Evolutionary conservation across 1,284 basidiomycete genomes (phyloP), one percentile per base, ranked within the genome.

Genomic region (Kalmanozyma brasiliensis): DNA sequence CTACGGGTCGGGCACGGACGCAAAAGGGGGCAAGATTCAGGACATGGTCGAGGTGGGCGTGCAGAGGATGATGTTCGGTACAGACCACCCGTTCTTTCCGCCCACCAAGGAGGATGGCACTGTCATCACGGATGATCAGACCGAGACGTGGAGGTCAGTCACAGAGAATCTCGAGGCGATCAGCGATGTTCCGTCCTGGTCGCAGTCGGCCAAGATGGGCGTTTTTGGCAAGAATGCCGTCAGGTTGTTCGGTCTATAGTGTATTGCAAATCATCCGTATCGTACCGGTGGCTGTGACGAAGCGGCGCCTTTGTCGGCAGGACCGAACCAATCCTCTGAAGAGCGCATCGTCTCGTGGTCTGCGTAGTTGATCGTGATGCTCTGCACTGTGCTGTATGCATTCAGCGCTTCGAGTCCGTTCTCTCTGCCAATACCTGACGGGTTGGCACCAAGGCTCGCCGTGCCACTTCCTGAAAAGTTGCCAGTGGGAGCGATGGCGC

Each of bases 11-110:
- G 29, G 46, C 34, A 8, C 38, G 24, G 10, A 37, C 36, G 26
- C 34, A 42, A 0, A 16, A 16, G 3, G 32, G 35, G 30, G 19
- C 13, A 13, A 22, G 14, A 19, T 17, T 26, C 16, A 14, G 9
- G 60, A 51, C 29, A 17, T 13, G 26, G 22, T 48, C 9, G 44
- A 38, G 13, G 11, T n/a, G 14, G 86, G 85, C 2, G 88, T 87
- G 59, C 83, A 84, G 52, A 84, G 87, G 68, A 87, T 93, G 85
- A 76, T 93, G 43, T 93, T 91, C 75, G 91, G 92, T 8, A 93
- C 92, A 17, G 92, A 93, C 75, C 90, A 93, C 80, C 92, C 92
- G 1, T 93, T 93, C 85, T 93, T 93, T 84, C 91, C 91, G 5
- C 91, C 91, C 7, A 85, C 93, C 30, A 84, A 84, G 45, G 60